Evolutionary conservation across 768 basidiomycete species (phyloP).

Genomic region (Paxillus rubicundulus): DNA sequence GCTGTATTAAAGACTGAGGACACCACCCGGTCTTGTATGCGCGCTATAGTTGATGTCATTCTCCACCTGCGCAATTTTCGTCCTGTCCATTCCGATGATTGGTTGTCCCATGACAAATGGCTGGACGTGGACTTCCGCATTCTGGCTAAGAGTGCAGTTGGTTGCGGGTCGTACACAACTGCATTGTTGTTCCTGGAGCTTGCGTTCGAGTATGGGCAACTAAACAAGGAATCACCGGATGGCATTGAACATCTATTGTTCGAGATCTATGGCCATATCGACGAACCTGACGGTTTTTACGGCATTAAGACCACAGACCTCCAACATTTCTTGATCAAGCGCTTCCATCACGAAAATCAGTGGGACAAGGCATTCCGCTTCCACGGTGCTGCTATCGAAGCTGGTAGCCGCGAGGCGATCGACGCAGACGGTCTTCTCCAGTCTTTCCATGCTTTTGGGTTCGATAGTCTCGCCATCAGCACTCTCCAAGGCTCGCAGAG

Average conservation of each 20-base stretch:
- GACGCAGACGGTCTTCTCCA: slow-evolving; percentile 67
- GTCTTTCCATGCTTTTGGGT: slow-evolving; percentile 87
- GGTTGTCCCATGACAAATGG: slow-evolving; percentile 74
- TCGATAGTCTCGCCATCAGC: slow-evolving; percentile 80
- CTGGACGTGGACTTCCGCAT: slow-evolving; percentile 70
- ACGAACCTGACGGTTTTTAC: slow-evolving; percentile 98
- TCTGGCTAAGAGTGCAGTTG: slow-evolving; percentile 69
- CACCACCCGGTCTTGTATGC: slow-evolving; percentile 44
- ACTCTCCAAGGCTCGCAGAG: slow-evolving; percentile 49
- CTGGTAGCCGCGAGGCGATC: slow-evolving; percentile 39
- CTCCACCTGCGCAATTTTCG: slow-evolving; percentile 76
- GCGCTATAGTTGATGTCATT: slow-evolving; percentile 67
- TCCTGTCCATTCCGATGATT: slow-evolving; percentile 37
- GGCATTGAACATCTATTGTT: slow-evolving; percentile 73
- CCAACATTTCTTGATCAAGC: slow-evolving; percentile 74
- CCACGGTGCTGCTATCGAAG: slow-evolving; percentile 83
- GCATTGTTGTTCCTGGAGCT: slow-evolving; percentile 88
- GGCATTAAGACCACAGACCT: slow-evolving; percentile 80
- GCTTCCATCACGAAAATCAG: slow-evolving; percentile 89
- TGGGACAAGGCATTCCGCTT: slow-evolving; percentile 90
- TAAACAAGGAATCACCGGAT: slow-evolving; percentile 24
- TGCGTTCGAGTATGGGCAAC: slow-evolving; percentile 48
- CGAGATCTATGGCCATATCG: slow-evolving; percentile 91
- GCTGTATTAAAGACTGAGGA: slow-evolving; percentile 26
- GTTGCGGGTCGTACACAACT: slow-evolving; percentile 84